A percentile compares a stretch with the other conserved stretches of the same genome.
Evolutionary conservation across 306 rosid species (phyloP).

Genomic region (Begonia loranthoides): DNA sequence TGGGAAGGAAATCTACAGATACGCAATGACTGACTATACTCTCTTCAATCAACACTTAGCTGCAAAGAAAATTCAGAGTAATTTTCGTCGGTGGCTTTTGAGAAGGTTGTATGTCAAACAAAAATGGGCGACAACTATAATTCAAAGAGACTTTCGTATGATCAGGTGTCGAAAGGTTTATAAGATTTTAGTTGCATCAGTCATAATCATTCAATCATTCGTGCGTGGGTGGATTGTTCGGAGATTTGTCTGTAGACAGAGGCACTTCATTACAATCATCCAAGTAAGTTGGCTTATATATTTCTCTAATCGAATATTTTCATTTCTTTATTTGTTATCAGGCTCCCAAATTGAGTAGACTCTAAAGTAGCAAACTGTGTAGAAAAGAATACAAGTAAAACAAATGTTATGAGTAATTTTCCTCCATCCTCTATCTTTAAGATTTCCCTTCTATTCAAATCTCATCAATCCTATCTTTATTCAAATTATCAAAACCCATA

Average conservation of each 20-base stretch:
- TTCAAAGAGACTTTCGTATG: constrained; percentile 60
- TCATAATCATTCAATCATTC: constrained; percentile 51
- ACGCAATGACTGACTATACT: constrained; percentile 9
- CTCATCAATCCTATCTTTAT: too few relatives aligned
- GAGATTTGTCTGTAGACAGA: constrained; percentile 30
- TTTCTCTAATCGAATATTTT: too few relatives aligned
- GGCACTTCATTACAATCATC: constrained; percentile 38
- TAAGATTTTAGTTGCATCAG: constrained; percentile 30
- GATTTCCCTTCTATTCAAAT: too few relatives aligned
- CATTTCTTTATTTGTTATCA: too few relatives aligned
- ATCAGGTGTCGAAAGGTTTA: constrained; percentile 40
- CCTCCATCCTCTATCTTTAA: too few relatives aligned
- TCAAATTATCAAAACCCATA: too few relatives aligned
- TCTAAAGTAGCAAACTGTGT: too few relatives aligned
- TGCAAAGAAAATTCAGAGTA: constrained; percentile 53
- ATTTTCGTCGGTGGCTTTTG: constrained; percentile 40
- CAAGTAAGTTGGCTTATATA: constrained; percentile 41
- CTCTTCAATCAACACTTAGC: constrained; percentile 21
- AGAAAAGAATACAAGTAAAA: too few relatives aligned
- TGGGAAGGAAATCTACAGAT: neutral
- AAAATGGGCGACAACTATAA: constrained; percentile 38
- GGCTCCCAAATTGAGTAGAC: too few relatives aligned
- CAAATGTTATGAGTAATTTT: too few relatives aligned
- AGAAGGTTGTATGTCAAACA: constrained; percentile 40
- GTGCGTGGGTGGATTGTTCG: constrained; percentile 51